A percentile compares a stretch with the other conserved stretches of the same genome.
Conservation (phyloP, 495 filamentous ascomycete genomes). For the Aspergillus cavernicola region DNA sequence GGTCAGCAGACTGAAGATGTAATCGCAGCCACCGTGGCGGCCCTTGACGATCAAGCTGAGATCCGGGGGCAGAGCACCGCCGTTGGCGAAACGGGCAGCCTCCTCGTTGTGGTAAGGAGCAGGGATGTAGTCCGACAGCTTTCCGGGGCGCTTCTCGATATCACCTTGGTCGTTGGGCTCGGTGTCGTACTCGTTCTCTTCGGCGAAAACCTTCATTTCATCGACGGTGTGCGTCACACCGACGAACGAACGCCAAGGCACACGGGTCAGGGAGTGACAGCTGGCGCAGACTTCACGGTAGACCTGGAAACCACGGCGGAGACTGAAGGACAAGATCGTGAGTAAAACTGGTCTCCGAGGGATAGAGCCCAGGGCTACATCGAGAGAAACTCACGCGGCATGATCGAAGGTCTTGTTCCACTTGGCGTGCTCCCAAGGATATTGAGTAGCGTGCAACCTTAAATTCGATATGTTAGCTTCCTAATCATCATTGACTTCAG, state of each 20-base stretch:
- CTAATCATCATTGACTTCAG: conserved; percentile 6
- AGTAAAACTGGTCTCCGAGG: conserved; percentile 22
- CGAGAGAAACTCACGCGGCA: conserved; percentile 65
- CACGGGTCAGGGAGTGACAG: conserved; percentile 92
- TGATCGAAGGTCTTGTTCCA: conserved; percentile 96
- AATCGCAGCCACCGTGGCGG: conserved; percentile 96
- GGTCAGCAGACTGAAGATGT: conserved; percentile 96
- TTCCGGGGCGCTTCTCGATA: conserved; percentile 96
- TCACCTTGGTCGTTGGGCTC: conserved; percentile 98
- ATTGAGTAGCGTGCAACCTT: conserved; percentile 86
- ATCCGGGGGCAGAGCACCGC: conserved; percentile 95
- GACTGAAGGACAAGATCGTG: conserved; percentile 49
- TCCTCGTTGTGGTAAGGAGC: conserved; percentile 97
- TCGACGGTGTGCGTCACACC: conserved; percentile 91
- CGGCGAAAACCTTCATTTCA: conserved; percentile 94
- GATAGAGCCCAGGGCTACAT: background rate
- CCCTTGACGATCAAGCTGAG: conserved; percentile 97
- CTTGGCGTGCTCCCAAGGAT: conserved; percentile 93
- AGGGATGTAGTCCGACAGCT: conserved; percentile 96
- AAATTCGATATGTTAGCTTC: conserved; percentile 15
- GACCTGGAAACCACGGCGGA: conserved; percentile 99
- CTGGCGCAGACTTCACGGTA: conserved; percentile 98
- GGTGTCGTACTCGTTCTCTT: conserved; percentile 97
- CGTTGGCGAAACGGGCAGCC: conserved; percentile 96
- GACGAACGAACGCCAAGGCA: conserved; percentile 91